A percentile compares a stretch with the other conserved stretches of the same genome.
These are phyloP conservation scores for Knufia petricola DNA, from an alignment of 2,329 filamentous ascomycete species.

Conservation along the genomic window DNA sequence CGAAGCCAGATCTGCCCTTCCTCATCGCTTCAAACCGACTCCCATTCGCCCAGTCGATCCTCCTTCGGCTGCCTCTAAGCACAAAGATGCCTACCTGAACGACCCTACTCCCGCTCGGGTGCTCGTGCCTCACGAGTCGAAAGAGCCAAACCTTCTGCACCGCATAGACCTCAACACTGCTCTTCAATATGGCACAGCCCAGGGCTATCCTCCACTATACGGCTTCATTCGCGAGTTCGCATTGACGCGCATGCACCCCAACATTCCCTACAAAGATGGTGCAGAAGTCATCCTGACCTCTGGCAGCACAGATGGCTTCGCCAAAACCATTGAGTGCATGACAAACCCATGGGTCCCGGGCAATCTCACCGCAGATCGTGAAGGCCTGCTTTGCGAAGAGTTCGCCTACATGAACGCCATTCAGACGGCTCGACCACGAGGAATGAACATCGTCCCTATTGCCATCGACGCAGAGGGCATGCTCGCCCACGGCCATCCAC, in stretches of 20 bases:
- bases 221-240: constrained; percentile 72
- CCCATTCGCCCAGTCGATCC: constrained; percentile 51
- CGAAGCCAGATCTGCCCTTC: constrained; percentile 67
- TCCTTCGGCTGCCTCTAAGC: constrained; percentile 23
- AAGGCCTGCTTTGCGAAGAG: constrained; percentile 68
- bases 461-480: constrained; percentile 73
- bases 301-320: constrained; percentile 77
- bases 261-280: constrained; percentile 66
- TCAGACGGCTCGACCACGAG: constrained; percentile 55
- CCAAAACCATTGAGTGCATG: constrained; percentile 66
- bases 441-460: constrained; percentile 64
- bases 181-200: constrained; percentile 75
- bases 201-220: constrained; percentile 70
- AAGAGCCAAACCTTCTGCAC: constrained; percentile 48
- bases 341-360: constrained; percentile 67
- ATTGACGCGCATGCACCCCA: constrained; percentile 66
- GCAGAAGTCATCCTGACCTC: constrained; percentile 70
- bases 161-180: constrained; percentile 75
- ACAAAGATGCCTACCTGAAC: constrained; percentile 26
- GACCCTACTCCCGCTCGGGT: constrained; percentile 45
- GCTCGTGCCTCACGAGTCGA: constrained; percentile 59
- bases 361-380: constrained; percentile 52
- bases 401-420: constrained; percentile 75
- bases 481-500: constrained; percentile 55
- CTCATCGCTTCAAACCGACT: constrained; percentile 63